Conservation (phyloP, 169 alveolate species). For the Cryptosporidium viatorum region DNA sequence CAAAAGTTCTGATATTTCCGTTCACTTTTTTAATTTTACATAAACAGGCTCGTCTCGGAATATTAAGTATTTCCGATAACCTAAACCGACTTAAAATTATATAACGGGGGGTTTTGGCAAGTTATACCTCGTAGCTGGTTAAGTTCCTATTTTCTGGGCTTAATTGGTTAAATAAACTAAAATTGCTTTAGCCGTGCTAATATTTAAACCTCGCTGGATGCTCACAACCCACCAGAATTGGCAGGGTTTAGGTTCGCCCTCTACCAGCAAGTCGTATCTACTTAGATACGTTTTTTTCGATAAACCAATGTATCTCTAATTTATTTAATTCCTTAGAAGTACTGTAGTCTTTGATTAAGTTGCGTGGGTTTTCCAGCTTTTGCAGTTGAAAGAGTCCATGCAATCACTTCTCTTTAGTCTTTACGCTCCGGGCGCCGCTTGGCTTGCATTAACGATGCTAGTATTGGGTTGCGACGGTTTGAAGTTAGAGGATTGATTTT, state of each 20-base stretch:
- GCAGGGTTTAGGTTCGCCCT: constrained; percentile 77
- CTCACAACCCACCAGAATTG: constrained; percentile 65
- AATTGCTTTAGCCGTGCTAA: constrained; percentile 42
- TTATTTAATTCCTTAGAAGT: background rate
- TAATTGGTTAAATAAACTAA: constrained; percentile 3
- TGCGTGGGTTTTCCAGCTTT: background rate
- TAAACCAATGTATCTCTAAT: constrained; percentile 65
- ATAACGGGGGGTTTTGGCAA: constrained; percentile 63
- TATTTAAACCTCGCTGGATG: constrained; percentile 55
- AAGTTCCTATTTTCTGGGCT: background rate
- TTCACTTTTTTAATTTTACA: background rate
- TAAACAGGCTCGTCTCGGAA: constrained; percentile 61
- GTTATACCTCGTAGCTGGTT: constrained; percentile 43
- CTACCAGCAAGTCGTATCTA: constrained; percentile 77
- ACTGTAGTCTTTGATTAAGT: background rate
- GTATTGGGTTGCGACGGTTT: background rate
- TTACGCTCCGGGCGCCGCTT: background rate
- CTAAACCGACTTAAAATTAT: constrained; percentile 44
- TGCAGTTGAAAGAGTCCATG: background rate
- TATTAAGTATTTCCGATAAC: constrained; percentile 34
- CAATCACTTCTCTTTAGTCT: too few relatives aligned
- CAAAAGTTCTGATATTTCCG: background rate
- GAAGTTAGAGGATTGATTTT: background rate
- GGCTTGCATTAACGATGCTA: too few relatives aligned
- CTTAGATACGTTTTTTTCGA: constrained; percentile 61